Percentiles rank a stretch among this genome's conserved stretches.
phyloP scores from a whole-genome alignment of 2,329 filamentous ascomycete genomes.

The Didymella lethalis region DNA sequence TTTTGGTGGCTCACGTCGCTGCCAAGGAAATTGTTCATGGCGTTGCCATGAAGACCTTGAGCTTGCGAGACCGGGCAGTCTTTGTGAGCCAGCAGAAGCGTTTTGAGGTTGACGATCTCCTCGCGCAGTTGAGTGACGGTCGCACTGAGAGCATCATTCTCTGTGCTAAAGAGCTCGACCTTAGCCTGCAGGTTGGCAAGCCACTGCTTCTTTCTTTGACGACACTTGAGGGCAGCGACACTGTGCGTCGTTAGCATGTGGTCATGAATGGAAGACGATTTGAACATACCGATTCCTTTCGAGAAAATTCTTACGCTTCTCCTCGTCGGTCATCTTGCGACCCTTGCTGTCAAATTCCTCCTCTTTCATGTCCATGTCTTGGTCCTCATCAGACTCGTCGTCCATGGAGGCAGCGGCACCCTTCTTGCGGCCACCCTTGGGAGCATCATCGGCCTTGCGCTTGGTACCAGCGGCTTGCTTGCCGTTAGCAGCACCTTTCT shows the following conservation, averaged over 20 bases:
- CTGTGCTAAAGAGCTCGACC: constrained; percentile 88
- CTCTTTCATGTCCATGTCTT: constrained; percentile 47
- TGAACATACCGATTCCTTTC: constrained; percentile 86
- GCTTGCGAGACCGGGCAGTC: constrained; percentile 93
- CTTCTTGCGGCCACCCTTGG: constrained; percentile 73
- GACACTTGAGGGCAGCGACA: constrained; percentile 94
- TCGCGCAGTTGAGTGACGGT: constrained; percentile 87
- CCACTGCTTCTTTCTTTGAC: constrained; percentile 99
- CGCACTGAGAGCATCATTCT: constrained; percentile 86
- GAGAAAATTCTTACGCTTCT: constrained; percentile 97
- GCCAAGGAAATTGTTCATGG: constrained; percentile 60
- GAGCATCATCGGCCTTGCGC: constrained; percentile 78
- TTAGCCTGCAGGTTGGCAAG: constrained; percentile 92
- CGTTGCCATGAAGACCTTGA: constrained; percentile 70
- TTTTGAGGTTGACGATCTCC: constrained; percentile 95
- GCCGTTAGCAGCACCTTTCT: constrained; percentile 48
- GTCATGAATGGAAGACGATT: background rate
- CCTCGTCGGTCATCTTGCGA: constrained; percentile 96
- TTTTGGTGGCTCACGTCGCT: constrained; percentile 56
- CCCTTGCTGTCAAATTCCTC: constrained; percentile 59
- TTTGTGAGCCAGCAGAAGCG: constrained; percentile 89
- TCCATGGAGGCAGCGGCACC: constrained; percentile 63
- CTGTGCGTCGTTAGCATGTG: constrained; percentile 59
- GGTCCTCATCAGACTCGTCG: constrained; percentile 56
- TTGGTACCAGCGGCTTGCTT: constrained; percentile 57